Conservation (phyloP, 345 rosid genomes). For the Salix viminalis region DNA sequence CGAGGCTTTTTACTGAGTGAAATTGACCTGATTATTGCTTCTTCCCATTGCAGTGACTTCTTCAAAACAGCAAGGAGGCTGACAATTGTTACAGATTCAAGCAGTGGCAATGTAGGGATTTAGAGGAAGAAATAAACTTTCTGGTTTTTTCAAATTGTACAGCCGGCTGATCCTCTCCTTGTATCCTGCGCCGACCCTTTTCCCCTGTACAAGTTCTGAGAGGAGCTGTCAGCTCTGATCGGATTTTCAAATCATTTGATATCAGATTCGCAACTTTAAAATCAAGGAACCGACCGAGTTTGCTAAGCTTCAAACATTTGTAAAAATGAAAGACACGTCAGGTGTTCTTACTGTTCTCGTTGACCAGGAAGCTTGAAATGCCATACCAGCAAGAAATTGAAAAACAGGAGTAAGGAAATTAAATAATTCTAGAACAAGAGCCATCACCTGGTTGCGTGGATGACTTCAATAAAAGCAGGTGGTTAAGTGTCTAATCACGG, state of each 20-base stretch:
- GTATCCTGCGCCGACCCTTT: constrained; percentile 24
- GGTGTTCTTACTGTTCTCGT: neutral
- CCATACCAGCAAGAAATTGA: neutral
- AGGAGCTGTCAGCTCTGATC: constrained; percentile 2
- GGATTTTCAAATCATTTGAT: neutral
- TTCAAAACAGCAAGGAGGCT: constrained; percentile 46
- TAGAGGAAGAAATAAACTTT: constrained; percentile 22
- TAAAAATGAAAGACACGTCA: neutral
- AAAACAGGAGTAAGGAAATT: neutral
- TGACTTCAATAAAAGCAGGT: constrained; percentile 6
- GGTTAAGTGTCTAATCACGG: constrained; percentile 26
- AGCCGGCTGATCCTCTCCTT: constrained; percentile 28
- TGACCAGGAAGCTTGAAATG: constrained; percentile 13
- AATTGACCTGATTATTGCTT: neutral
- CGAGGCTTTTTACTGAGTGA: neutral
- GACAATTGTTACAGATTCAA: constrained; percentile 50
- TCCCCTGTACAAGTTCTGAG: constrained; percentile 10
- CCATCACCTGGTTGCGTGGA: constrained; percentile 15
- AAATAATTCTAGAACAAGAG: neutral
- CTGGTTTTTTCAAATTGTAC: constrained; percentile 37
- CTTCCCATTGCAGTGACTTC: constrained; percentile 53
- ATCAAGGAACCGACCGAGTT: neutral
- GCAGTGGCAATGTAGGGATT: constrained; percentile 43
- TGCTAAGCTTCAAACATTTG: neutral
- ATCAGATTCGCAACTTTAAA: neutral